A percentile compares a stretch with the other conserved stretches of the same genome.
phyloP scores from a whole-genome alignment of 2,329 filamentous ascomycete species.

The Cladobotryum protrusum region DNA sequence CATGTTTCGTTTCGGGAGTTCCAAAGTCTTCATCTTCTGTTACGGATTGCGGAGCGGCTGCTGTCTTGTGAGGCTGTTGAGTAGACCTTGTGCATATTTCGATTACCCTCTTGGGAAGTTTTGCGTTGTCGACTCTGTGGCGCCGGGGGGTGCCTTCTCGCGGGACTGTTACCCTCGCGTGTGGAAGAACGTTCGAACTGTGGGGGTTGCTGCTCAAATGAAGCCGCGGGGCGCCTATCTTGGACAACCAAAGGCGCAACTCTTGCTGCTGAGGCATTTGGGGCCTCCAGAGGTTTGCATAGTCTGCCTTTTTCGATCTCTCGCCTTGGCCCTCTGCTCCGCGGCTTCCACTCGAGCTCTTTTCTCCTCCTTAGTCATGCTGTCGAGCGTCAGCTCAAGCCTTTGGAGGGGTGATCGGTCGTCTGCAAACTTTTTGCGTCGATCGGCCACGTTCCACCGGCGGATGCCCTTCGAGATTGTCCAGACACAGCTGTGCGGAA shows the following conservation, averaged over 20 bases:
- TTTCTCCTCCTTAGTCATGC: slow-evolving; percentile 94
- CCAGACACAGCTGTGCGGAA: slow-evolving; percentile 15
- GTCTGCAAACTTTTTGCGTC: slow-evolving; percentile 60
- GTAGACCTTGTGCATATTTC: slow-evolving; percentile 16
- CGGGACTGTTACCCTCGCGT: no score
- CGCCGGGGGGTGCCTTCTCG: slow-evolving; percentile 9
- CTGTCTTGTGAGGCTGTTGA: slow-evolving; percentile 12
- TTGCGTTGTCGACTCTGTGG: slow-evolving; percentile 20
- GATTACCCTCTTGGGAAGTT: slow-evolving; percentile 2
- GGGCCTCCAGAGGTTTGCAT: slow-evolving; percentile 16
- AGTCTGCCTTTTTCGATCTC: slow-evolving; percentile 35
- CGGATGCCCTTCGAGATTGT: slow-evolving; percentile 33
- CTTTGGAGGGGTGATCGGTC: slow-evolving; percentile 89
- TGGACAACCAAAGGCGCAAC: not conserved
- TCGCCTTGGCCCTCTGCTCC: slow-evolving; percentile 65
- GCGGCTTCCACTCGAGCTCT: slow-evolving; percentile 77
- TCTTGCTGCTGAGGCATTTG: slow-evolving; percentile 20
- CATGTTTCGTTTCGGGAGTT: slow-evolving; percentile 47
- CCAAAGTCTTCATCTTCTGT: slow-evolving; percentile 22
- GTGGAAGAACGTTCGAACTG: not conserved
- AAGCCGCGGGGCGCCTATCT: slow-evolving; percentile 1
- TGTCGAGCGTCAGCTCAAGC: slow-evolving; percentile 82
- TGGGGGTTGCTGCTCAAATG: slow-evolving; percentile 2
- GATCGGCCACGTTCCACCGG: slow-evolving; percentile 34
- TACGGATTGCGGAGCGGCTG: slow-evolving; percentile 10